Base-by-base conservation (phyloP, 805 yeast species). In the Candida nitratophila region DNA sequence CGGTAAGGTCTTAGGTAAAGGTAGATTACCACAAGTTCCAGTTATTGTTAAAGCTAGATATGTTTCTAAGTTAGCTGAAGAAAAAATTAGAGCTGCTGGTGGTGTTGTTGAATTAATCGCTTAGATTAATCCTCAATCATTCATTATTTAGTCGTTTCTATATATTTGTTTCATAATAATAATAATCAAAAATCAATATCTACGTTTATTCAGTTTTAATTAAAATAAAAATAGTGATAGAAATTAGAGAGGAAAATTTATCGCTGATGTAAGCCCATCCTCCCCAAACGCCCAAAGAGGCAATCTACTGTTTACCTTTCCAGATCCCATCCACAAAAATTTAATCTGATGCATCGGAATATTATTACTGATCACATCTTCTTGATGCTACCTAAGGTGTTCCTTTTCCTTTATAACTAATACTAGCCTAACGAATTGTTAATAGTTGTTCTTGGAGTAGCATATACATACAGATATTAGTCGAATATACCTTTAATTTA, bases 1-100 rank as follows among this genome's bases (percentile, higher is more conserved):
- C 95, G 98, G 97, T 77, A 93, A 93, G 82, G 96, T 93, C 68
- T 86, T 93, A 69, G 99, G 97, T 77, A 93, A 93, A 82, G 99
- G 99, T 75, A 81, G 86, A 74, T 79, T 93, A 68, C 99, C 99
- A 75, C 68, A 85, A 61, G 97, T 90, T 64, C 99, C 99, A 71
- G 95, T 93, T 72, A 89, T 93, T 65, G 98, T 93, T 72, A 91
- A 87, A 79, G 99, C 99, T 63, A 91, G 99, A 86, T 93, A 84
- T 71, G 99, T 93, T 65, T 89, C 97, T 65, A 85, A 90, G 79
- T 84, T 89, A 71, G 99, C 99, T 71, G 99, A 93, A 84, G 90
- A 93, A 81, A 93, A 91, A 83, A 93, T 93, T 82, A 88, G 86
- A 83, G 98, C 95, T 71, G 99, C 84, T 71, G 99, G 99, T 79